phyloP scores from a whole-genome alignment of 2,329 filamentous ascomycete genomes.

The Colletotrichum sojae region DNA sequence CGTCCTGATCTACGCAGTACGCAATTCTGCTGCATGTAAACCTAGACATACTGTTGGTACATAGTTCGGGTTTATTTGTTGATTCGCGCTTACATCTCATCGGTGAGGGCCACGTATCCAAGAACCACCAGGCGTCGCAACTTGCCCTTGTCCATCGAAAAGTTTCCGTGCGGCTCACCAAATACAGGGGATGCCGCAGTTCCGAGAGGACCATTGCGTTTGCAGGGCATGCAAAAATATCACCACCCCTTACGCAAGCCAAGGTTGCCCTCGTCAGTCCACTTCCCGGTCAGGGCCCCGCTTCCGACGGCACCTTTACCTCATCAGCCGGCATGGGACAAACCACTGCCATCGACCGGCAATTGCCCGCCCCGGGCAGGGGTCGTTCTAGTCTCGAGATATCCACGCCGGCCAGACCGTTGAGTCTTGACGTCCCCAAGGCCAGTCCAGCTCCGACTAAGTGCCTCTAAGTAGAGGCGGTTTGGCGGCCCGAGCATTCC shows the following conservation, averaged over 20 bases:
- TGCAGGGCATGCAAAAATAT: conserved; percentile 27
- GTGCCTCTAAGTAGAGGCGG: not conserved
- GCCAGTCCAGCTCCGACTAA: not conserved
- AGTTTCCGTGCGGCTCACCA: conserved; percentile 24
- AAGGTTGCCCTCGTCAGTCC: conserved; percentile 35
- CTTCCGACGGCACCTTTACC: conserved; percentile 25
- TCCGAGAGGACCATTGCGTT: conserved; percentile 18
- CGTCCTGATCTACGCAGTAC: not conserved
- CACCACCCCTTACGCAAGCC: conserved; percentile 40
- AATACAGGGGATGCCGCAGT: conserved; percentile 19
- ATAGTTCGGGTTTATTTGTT: too few relatives aligned
- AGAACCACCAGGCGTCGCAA: too few relatives aligned
- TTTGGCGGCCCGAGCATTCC: not conserved
- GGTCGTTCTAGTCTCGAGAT: not conserved
- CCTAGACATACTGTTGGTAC: too few relatives aligned
- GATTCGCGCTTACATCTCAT: too few relatives aligned
- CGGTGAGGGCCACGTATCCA: too few relatives aligned
- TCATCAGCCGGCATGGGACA: conserved; percentile 1
- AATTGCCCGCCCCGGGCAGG: not conserved
- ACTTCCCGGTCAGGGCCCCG: conserved; percentile 20
- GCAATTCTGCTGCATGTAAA: not conserved
- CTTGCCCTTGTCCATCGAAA: not conserved
- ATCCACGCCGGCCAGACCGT: not conserved
- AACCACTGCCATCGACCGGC: not conserved
- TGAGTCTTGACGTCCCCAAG: not conserved